Percentiles rank a stretch among this genome's conserved stretches.
phyloP scores from a whole-genome alignment of 495 filamentous ascomycete genomes.

The Daldinia caldariorum region DNA sequence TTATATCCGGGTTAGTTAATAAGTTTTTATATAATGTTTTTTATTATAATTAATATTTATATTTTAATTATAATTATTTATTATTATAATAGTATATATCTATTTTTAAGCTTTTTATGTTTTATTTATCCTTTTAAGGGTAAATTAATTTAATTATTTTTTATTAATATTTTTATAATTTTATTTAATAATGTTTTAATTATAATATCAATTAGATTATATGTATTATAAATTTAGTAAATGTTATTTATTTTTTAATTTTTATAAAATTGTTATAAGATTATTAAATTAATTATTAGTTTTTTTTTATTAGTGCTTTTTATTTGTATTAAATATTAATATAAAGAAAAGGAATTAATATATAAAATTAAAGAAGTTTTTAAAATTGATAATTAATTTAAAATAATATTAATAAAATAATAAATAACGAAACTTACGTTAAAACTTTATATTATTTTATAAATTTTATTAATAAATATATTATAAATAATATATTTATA shows the following conservation, averaged over 20 bases:
- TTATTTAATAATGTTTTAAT: not conserved
- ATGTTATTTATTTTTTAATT: not conserved
- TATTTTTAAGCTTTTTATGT: too few relatives aligned
- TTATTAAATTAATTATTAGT: constrained; percentile 1
- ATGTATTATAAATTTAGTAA: not conserved
- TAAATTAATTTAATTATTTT: constrained; percentile 10
- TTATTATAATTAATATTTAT: too few relatives aligned
- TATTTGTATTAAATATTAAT: constrained; percentile 6
- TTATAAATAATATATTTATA: too few relatives aligned
- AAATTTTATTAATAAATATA: not conserved
- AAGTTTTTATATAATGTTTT: too few relatives aligned
- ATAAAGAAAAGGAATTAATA: not conserved
- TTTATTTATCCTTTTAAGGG: not conserved
- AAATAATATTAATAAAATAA: not conserved
- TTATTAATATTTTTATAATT: not conserved
- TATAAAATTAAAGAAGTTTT: not conserved
- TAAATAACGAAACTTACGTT: not conserved
- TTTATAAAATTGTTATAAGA: not conserved
- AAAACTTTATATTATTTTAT: too few relatives aligned
- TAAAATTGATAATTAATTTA: not conserved
- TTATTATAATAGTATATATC: too few relatives aligned
- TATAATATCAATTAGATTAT: not conserved
- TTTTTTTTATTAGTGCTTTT: not conserved
- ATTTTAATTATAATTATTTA: too few relatives aligned
- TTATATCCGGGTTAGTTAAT: too few relatives aligned